phyloP scores from a whole-genome alignment of 169 alveolate species.

The Theileria orientalis region DNA sequence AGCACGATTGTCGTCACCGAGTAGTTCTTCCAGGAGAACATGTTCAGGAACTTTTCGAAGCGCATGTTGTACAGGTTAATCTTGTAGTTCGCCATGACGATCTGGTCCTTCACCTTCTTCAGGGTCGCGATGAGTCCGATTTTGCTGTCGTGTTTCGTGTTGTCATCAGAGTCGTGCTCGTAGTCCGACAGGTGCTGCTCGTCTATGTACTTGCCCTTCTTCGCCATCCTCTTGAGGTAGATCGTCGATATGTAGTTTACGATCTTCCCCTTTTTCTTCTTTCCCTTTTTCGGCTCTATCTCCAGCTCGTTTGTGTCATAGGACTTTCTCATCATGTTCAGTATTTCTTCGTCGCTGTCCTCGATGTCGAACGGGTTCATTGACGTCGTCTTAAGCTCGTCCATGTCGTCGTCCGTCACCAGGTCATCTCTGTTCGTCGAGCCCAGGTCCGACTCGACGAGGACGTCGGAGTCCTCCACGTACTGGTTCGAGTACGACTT shows the following conservation, averaged over 20 bases:
- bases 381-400: background rate
- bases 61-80: conserved; percentile 51
- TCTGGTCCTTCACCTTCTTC: conserved; percentile 55
- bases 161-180: conserved; percentile 25
- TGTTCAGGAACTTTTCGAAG: conserved; percentile 59
- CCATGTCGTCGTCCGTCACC: conserved; percentile 1
- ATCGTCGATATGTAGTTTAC: conserved; percentile 9
- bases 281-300: background rate
- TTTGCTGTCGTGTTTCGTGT: conserved; percentile 13
- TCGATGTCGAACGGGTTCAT: conserved; percentile 16
- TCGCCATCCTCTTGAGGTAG: conserved; percentile 9
- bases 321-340: conserved; percentile 12
- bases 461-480: conserved; percentile 2
- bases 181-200: conserved; percentile 20
- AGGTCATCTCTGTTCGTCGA: background rate
- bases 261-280: conserved; percentile 12
- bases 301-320: background rate
- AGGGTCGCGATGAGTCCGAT: conserved; percentile 53
- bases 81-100: conserved; percentile 47
- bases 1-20: conserved; percentile 36
- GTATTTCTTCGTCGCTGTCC: conserved; percentile 9
- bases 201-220: conserved; percentile 8
- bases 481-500: background rate
- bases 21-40: conserved; percentile 57
- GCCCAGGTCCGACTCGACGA: background rate